Evolutionary conservation across 768 basidiomycete genomes (phyloP), one percentile per base, ranked within the genome.

Genomic region (Porphyrellus cyaneotinctus): DNA sequence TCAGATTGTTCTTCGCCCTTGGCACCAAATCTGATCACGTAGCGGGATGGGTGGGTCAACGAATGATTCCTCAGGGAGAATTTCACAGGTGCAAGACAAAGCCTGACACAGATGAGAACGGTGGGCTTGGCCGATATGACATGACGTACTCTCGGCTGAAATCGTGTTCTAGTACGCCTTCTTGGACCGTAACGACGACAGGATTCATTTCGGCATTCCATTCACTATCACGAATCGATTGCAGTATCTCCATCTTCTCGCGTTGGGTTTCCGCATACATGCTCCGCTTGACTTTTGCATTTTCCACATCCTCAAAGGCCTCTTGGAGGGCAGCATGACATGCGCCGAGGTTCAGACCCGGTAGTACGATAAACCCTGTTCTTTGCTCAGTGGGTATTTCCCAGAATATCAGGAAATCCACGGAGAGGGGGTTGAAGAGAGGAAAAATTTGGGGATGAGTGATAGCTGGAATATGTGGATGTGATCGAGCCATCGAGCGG

Each of bases 221-320:
- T 65, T 87, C 83, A 54, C 85, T 85, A 5, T 74, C 68, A 32
- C 81, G 74, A 37, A 97, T 78, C 10, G 84, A 81, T 45, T 82
- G 74, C 47, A 95, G 62, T 30, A 95, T 71, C 46, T 83, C 82
- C 58, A 69, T 66, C 63, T 82, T 83, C 68, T 93, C 84, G 43
- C 87, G 76, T 55, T 80, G 81, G 6, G 93, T 95, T 73, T 97
- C 92, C 20, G 91, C 91, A 64, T 92, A 97, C 80, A 97, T 91
- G 57, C 82, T 91, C 41, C 92, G 79, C 54, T 84, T 88, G 22
- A 77, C 77, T 69, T 89, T 88, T 12, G 78, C 77, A 41, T 70
- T 74, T 61, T 84, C 83, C 11, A 80, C 78, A 18, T 78, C 75
- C 43, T 80, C 75, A 6, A 93, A 76, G 33, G 85, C 73, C 43